Evolutionary conservation across 1,139 yeast genomes (phyloP).

Genomic region (Candida glucosophila): DNA sequence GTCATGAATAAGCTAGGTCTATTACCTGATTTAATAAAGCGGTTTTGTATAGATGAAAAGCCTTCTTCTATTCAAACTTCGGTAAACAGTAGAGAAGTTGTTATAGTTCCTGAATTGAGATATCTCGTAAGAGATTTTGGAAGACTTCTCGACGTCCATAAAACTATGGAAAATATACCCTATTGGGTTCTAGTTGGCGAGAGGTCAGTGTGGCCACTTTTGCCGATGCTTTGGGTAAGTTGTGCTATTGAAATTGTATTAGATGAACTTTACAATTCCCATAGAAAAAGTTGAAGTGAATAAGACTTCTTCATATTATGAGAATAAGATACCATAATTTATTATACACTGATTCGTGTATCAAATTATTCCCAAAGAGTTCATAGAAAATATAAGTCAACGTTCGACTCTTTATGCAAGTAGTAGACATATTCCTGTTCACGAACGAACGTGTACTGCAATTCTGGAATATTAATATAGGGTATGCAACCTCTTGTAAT

Average conservation of each 20-base stretch:
- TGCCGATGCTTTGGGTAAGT: slow-evolving; percentile 79
- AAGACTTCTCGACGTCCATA: slow-evolving; percentile 67
- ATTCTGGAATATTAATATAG: slow-evolving; percentile 8
- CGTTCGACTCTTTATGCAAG: slow-evolving; percentile 46
- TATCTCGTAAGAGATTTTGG: slow-evolving; percentile 62
- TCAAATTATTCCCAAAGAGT: too few relatives aligned
- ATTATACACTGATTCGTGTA: too few relatives aligned
- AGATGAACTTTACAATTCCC: slow-evolving; percentile 61
- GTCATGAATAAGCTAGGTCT: slow-evolving; percentile 74
- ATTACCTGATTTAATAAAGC: slow-evolving; percentile 59
- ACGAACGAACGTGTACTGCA: slow-evolving; percentile 16
- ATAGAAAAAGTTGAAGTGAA: slow-evolving; percentile 22
- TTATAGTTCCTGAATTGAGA: slow-evolving; percentile 81
- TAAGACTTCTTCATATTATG: too few relatives aligned
- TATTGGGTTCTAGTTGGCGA: slow-evolving; percentile 93
- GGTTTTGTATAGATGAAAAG: slow-evolving; percentile 81
- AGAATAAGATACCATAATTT: slow-evolving; percentile 1
- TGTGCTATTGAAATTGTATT: slow-evolving; percentile 86
- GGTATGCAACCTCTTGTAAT: slow-evolving; percentile 46
- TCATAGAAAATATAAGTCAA: slow-evolving; percentile 37
- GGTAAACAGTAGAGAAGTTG: slow-evolving; percentile 57
- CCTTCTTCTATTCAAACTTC: slow-evolving; percentile 57
- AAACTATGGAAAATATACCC: slow-evolving; percentile 62
- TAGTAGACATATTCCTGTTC: slow-evolving; percentile 64
- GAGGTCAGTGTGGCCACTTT: slow-evolving; percentile 86